Base-by-base conservation (phyloP, 305 asterid genomes). In the Fraxinus greggii region DNA sequence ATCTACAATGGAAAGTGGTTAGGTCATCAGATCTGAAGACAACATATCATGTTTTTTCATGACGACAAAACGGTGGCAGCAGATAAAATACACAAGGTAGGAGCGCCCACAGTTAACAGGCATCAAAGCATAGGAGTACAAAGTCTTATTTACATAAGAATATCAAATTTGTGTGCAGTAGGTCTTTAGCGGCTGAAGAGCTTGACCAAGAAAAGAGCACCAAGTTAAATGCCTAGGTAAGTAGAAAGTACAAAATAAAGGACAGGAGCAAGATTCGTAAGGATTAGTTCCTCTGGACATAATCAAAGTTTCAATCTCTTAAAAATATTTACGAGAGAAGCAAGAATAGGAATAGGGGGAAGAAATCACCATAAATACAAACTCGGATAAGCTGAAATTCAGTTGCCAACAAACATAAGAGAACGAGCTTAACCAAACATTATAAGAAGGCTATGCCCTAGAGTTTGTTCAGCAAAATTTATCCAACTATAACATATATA, bases 1-100 rank as follows among this genome's bases (percentile, higher is more conserved):
- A 84, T 96, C 98, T 96, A 80, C 77, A 56, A 86, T 36, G 85
- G 80, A 72, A 76, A 77, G 31, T 81, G 32, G 78, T 78, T 32
- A 35, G 77, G 77, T 70, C 31, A 78, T 76, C 35, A 28, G 36
- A 72, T 40, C 24, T 56, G 21, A n/a, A 75, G 76, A 36, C 75
- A 12, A n/a, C 19, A 6, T 8, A 70, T 78, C 81, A 19, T 7
- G 67, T 56, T 56, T 19, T 56, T 56, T 19, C 10, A 51, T 17
- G 61, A 51, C 61, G 8, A 51, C 61, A n/a, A n/a, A 56, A 56
- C 19, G 67, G 28, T 1, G 12, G 67, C 26, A 56, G 28, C 19
- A 48, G 61, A 26, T 31, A 26, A 70, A 31, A 65, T 79, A 77
- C 2, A 48, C 79, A 73, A n/a, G 65, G 63, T 17, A 36, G 36